Percentiles rank a stretch among this genome's conserved stretches.
phyloP scores from a whole-genome alignment of 176 grass and related monocot genomes.

The Tillandsia fasciculata region DNA sequence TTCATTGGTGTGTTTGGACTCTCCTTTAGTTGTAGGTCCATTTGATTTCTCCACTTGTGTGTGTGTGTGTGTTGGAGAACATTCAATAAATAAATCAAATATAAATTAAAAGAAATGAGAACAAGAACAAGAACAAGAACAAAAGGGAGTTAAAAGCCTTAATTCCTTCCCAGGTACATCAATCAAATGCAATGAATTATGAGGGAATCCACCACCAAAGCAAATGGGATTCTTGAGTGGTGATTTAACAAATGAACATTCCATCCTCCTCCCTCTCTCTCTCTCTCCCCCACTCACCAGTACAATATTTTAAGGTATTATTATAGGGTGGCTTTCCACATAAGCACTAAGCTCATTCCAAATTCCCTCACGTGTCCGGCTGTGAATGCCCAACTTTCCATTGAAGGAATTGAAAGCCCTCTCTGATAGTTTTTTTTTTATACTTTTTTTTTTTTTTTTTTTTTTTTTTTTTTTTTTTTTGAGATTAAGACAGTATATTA shows the following conservation, averaged over 20 bases:
- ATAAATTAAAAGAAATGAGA: constrained; percentile 8
- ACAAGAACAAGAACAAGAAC: not conserved
- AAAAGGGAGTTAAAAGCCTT: constrained; percentile 13
- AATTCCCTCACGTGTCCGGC: not conserved
- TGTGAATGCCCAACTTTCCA: not conserved
- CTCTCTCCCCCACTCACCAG: not conserved
- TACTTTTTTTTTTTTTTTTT: too few relatives aligned
- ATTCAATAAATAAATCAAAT: constrained; percentile 13
- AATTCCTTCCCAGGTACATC: constrained; percentile 31
- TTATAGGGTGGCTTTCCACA: not conserved
- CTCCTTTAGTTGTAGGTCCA: constrained; percentile 1
- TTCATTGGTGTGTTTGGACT: constrained; percentile 38
- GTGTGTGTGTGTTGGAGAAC: constrained; percentile 9
- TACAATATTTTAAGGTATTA: not conserved
- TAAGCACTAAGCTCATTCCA: not conserved
- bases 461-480: too few relatives aligned
- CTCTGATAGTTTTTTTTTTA: too few relatives aligned
- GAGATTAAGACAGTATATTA: too few relatives aligned
- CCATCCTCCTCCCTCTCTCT: not conserved
- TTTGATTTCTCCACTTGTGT: constrained; percentile 28
- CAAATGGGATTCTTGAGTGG: constrained; percentile 12
- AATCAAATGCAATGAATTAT: constrained; percentile 29
- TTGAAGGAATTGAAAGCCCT: not conserved
- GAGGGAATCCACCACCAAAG: constrained; percentile 6
- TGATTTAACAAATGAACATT: constrained; percentile 13